Percentiles rank a stretch among this genome's conserved stretches.
These are phyloP conservation scores for Chaetothyriales sp. DNA, from an alignment of 2,329 filamentous ascomycete species.

Conservation along the genomic window DNA sequence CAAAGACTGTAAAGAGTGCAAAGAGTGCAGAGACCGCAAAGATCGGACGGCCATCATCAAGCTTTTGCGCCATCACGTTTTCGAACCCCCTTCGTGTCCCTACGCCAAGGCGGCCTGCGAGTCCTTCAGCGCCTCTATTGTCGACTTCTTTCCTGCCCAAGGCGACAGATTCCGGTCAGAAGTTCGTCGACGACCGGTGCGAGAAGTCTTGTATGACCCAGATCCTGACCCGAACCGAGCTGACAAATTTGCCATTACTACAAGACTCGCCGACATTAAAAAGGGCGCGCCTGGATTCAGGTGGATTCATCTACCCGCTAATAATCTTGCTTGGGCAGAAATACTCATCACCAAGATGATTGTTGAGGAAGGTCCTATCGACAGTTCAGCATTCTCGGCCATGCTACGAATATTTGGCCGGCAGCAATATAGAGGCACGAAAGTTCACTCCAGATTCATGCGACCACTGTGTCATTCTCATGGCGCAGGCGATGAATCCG, in stretches of 20 bases:
- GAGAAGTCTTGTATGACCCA: slow-evolving; percentile 12
- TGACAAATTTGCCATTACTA: slow-evolving; percentile 35
- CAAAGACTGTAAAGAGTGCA: too few species aligned
- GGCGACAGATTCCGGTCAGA: slow-evolving; percentile 12
- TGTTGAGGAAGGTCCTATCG: slow-evolving; percentile 48
- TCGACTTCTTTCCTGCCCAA: slow-evolving; percentile 32
- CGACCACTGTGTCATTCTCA: slow-evolving; percentile 6
- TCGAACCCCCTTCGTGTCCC: slow-evolving; percentile 24
- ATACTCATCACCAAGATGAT: slow-evolving; percentile 51
- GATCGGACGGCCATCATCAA: slow-evolving; percentile 26
- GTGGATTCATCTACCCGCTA: slow-evolving; percentile 38
- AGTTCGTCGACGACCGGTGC: slow-evolving; percentile 17
- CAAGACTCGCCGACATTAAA: slow-evolving; percentile 34
- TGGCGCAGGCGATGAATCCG: not conserved
- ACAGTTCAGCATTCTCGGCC: slow-evolving; percentile 50
- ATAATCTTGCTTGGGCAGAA: slow-evolving; percentile 49
- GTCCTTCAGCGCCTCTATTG: slow-evolving; percentile 39
- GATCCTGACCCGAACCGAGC: slow-evolving; percentile 19
- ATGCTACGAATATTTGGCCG: slow-evolving; percentile 22
- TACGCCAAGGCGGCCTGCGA: slow-evolving; percentile 34
- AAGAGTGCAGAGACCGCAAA: too few species aligned
- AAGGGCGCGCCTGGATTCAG: slow-evolving; percentile 27
- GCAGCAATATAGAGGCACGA: slow-evolving; percentile 20
- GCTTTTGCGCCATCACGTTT: slow-evolving; percentile 23
- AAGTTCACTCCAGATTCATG: slow-evolving; percentile 22